phyloP scores from a whole-genome alignment of 164 flowering plant genomes.

The Annona cherimola region DNA sequence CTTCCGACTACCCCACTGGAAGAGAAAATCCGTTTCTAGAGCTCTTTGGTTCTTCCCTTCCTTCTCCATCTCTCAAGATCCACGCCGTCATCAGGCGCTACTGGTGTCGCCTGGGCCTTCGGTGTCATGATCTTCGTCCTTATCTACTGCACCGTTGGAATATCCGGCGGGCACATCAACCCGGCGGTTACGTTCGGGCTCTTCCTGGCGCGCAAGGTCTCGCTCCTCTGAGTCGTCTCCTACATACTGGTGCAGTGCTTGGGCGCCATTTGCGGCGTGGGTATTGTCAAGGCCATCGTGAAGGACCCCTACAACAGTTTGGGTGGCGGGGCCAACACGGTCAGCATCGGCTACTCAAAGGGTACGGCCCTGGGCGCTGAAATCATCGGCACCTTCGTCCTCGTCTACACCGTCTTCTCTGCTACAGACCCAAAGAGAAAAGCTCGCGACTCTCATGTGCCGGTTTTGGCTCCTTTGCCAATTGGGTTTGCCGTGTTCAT shows the following conservation, averaged over 20 bases:
- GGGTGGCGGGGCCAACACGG: slow-evolving; percentile 36
- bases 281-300: slow-evolving; percentile 37
- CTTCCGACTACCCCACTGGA: slow-evolving; percentile 58
- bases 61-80: slow-evolving; percentile 29
- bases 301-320: slow-evolving; percentile 13
- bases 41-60: slow-evolving; percentile 20
- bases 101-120: slow-evolving; percentile 44
- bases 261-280: slow-evolving; percentile 45
- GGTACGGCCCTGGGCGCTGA: too few species aligned
- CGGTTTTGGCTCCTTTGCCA: too few species aligned
- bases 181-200: slow-evolving; percentile 48
- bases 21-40: slow-evolving; percentile 37
- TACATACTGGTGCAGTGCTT: slow-evolving; percentile 41
- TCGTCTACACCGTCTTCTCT: too few species aligned
- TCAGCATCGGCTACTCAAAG: slow-evolving; percentile 24
- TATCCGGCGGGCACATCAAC: slow-evolving; percentile 47
- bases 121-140: slow-evolving; percentile 46
- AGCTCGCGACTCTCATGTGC: too few species aligned
- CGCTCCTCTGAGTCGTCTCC: slow-evolving; percentile 27
- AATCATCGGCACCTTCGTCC: too few species aligned
- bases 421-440: too few species aligned
- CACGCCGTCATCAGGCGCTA: too few species aligned
- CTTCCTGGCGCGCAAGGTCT: slow-evolving; percentile 40
- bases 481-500: too few species aligned
- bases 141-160: slow-evolving; percentile 44